Base-by-base conservation (phyloP, 331 rosid genomes). In the Stylosanthes scabra region DNA sequence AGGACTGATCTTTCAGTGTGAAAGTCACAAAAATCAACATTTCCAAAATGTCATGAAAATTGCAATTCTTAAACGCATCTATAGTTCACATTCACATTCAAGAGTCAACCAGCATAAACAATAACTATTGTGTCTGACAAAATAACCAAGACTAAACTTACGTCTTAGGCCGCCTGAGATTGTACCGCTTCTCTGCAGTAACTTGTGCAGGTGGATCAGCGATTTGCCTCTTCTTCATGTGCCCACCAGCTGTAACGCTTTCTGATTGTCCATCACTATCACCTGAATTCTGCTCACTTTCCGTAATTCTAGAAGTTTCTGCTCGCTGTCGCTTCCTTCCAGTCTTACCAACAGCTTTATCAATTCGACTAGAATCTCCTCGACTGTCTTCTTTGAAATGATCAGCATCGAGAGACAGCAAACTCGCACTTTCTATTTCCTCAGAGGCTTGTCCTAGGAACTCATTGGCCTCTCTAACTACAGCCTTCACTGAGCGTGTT, bases 91-190 rank as follows among this genome's bases (percentile, higher is more conserved):
- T 63, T 54, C 34, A 59, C 77, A 67, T 63, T 54, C 44, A 59
- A 47, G 40, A 64, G 58, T 44, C 63, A 57, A 40, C 16, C 77
- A 41, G 54, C 3, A 31, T 42, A 59, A 29, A 59, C 34, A 29
- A 39, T 66, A 59, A 65, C 11, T 58, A 65, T 58, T 28, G 52
- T 7, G 49, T 76, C 57, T 46, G 44, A 15, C 6, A 16, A 58
- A 58, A 74, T 80, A 68, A 72, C 65, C 59, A 45, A 57, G 37
- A 76, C 73, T 37, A 47, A 67, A 90, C 99, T 84, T 90, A 95
- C 99, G 3, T 85, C 88, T 82, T 87, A 68, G 78, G 96, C 44
- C 72, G 87, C 81, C 99, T 92, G 74, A 95, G 89, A 80, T 92
- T 88, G 83, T 92, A 95, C 67, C 97, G 83, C 70, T 59, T 87